Conservation (phyloP, 2,329 filamentous ascomycete genomes). For the Fusarium sp. region DNA sequence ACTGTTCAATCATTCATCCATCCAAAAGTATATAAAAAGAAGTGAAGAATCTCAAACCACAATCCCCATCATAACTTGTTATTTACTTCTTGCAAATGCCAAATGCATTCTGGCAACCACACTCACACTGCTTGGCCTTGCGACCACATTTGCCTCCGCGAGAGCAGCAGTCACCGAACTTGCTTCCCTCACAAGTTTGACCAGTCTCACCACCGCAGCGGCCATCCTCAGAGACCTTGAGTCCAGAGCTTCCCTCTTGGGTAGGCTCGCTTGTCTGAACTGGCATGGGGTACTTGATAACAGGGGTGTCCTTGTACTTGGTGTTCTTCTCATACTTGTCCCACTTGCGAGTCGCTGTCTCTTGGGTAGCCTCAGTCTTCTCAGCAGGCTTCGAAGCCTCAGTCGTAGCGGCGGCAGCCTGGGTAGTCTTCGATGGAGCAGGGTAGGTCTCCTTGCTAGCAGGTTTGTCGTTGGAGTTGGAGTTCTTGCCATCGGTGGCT, state of each 20-base stretch:
- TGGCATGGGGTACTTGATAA: constrained; percentile 12
- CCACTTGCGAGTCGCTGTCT: constrained; percentile 22
- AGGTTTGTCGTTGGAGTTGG: constrained; percentile 22
- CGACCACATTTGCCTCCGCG: constrained; percentile 54
- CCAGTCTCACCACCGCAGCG: constrained; percentile 55
- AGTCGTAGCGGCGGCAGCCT: constrained; percentile 14
- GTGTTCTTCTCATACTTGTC: constrained; percentile 11
- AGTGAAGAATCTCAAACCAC: constrained; percentile 29
- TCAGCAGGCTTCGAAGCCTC: constrained; percentile 11
- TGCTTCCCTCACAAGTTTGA: constrained; percentile 56
- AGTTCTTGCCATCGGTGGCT: constrained; percentile 20
- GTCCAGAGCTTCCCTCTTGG: constrained; percentile 13
- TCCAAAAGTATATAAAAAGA: constrained; percentile 42
- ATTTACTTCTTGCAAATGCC: constrained; percentile 48
- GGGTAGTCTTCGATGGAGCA: constrained; percentile 15
- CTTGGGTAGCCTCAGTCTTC: constrained; percentile 4
- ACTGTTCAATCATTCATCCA: constrained; percentile 16
- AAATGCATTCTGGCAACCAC: constrained; percentile 53
- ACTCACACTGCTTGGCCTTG: constrained; percentile 51
- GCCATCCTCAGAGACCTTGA: constrained; percentile 54
- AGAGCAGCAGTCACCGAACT: constrained; percentile 59
- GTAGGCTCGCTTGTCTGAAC: constrained; percentile 29
- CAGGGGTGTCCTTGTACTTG: constrained; percentile 25
- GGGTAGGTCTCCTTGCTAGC: background rate
- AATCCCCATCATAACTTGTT: background rate